Percentiles rank a stretch among this genome's conserved stretches.
Conservation (phyloP, 257 asterid species). For the Solanum clarkiae region DNA sequence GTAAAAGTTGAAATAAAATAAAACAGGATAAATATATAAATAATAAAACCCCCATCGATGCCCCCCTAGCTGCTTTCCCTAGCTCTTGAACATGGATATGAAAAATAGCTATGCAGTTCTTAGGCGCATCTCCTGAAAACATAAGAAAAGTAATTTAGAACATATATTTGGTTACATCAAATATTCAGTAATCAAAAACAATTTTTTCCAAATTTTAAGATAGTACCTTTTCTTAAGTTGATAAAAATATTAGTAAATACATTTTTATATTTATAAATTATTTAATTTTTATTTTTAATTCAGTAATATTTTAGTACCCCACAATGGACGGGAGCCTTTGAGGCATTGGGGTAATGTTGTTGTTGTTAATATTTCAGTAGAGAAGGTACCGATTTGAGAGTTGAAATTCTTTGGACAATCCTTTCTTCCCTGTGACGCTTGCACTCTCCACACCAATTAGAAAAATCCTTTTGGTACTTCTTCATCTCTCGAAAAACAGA, state of each 20-base stretch:
- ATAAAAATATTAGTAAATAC: background rate
- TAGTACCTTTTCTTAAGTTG: background rate
- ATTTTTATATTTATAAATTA: background rate
- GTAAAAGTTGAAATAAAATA: no score
- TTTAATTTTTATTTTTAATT: no score
- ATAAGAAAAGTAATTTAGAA: background rate
- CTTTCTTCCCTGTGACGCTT: conserved; percentile 49
- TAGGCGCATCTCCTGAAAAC: background rate
- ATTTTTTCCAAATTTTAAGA: background rate
- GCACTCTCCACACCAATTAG: conserved; percentile 65
- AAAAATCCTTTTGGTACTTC: conserved; percentile 58
- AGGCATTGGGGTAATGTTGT: no score
- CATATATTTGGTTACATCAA: background rate
- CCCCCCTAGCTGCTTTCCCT: background rate
- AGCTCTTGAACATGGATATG: background rate
- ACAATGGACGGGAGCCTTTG: no score
- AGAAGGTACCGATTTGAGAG: background rate
- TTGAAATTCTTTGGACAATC: background rate
- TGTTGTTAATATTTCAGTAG: background rate
- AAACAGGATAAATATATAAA: no score
- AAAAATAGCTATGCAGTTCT: background rate
- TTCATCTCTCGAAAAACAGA: conserved; percentile 50
- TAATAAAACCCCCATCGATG: no score
- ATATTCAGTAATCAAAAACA: background rate
- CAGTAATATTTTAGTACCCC: no score